These are phyloP conservation scores for Fragosphaeria purpurea DNA, from an alignment of 2,329 filamentous ascomycete species.

Conservation along the genomic window DNA sequence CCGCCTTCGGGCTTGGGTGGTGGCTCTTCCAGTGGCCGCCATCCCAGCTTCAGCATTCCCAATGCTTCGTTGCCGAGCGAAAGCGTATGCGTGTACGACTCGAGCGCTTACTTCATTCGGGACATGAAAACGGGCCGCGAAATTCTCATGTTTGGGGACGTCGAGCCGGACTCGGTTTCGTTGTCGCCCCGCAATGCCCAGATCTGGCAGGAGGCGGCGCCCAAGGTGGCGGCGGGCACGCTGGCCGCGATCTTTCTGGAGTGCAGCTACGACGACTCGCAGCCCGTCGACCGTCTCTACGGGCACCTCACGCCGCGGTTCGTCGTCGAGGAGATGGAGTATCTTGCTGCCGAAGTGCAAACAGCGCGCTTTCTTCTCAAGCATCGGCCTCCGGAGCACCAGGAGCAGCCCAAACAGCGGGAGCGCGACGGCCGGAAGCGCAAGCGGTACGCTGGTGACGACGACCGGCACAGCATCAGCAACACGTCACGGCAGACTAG, in stretches of 20 bases:
- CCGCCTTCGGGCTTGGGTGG: conserved; percentile 1
- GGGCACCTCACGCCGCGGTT: conserved; percentile 82
- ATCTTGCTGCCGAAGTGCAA: conserved; percentile 62
- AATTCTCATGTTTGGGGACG: conserved; percentile 88
- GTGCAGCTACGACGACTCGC: conserved; percentile 81
- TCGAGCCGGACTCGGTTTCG: conserved; percentile 83
- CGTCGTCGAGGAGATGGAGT: conserved; percentile 66
- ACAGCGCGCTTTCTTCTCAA: conserved; percentile 29
- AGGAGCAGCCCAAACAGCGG: conserved; percentile 3
- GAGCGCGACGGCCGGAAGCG: conserved; percentile 45
- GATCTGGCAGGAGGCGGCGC: conserved; percentile 83
- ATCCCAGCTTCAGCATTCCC: neutral
- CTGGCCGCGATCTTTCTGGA: conserved; percentile 86
- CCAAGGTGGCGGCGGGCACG: conserved; percentile 63
- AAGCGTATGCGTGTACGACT: conserved; percentile 65
- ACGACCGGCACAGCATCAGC: conserved; percentile 15
- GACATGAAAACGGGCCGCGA: conserved; percentile 61
- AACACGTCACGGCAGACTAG: conserved; percentile 1
- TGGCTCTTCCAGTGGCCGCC: conserved; percentile 1
- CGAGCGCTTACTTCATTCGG: conserved; percentile 87
- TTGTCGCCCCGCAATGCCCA: conserved; percentile 68
- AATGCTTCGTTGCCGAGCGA: conserved; percentile 25
- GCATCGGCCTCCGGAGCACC: conserved; percentile 3
- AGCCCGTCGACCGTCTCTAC: conserved; percentile 68
- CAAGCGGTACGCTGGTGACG: conserved; percentile 43